Base-by-base conservation (phyloP, 768 basidiomycete species). In the Lactarius psammicola region DNA sequence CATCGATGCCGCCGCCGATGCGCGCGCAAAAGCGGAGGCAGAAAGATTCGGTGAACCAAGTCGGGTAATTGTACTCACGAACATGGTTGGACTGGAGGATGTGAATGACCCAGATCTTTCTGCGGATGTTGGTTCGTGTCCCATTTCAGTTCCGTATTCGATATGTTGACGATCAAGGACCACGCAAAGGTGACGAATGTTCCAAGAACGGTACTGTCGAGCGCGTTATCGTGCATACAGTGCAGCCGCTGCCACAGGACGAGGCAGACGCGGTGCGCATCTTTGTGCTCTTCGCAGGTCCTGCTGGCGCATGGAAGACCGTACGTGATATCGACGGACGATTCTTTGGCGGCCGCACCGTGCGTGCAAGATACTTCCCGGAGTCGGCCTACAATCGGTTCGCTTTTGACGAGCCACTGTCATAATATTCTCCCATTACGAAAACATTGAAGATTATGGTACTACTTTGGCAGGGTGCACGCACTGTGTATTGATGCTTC, bases 271-370 rank as follows among this genome's bases (percentile, higher is more conserved):
- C 88, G 1, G 89, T 97, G 4, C 87, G 95, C 59, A 88, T 98
- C 61, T 98, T 97, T 73, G 89, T 98, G 18, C 78, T 91, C 60
- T 98, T 96, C 72, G 87, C 87, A 0, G 96, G 95, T 1, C 92
- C 92, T 5, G 95, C 84, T 0, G 96, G 94, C 13, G 96, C 95
- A 7, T 98, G 95, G 95, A 93, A 94, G 76, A 95, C 94, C 0
- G 92, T 95, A 2, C 85, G 94, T 56, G 94, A 96, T 74, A 81
- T 98, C 60, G 94, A 98, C 71, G 96, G 94, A 26, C 82, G 95
- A 33, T 96, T 85, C 74, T 98, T 98, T 73, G 95, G 91, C 15
- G 96, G 96, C 11, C 82, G 89, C 69, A 82, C 83, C 18, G 91
- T 96, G 34, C 81, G 89, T 53, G 94, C 94, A 49, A 80, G 89